Percentiles rank a stretch among this genome's conserved stretches.
These are phyloP conservation scores for Mycena floridula DNA, from an alignment of 768 basidiomycete genomes.

Conservation along the genomic window DNA sequence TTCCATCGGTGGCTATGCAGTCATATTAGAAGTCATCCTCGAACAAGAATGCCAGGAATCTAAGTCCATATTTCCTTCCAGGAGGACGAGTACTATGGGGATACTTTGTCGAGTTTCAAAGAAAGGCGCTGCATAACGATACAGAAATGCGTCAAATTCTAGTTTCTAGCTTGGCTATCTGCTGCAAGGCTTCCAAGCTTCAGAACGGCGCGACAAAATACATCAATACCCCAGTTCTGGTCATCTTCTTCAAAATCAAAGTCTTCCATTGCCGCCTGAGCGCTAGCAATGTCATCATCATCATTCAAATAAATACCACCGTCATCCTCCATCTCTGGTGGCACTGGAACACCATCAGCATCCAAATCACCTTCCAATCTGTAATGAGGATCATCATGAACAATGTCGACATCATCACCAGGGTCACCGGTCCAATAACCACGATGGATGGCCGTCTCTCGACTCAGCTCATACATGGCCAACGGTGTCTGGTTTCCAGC, in stretches of 20 bases:
- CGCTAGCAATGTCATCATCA: conserved; percentile 11
- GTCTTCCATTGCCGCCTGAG: conserved; percentile 2
- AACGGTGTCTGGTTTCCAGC: conserved; percentile 12
- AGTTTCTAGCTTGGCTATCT: no score
- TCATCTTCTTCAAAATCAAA: conserved; percentile 14
- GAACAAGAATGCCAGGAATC: no score
- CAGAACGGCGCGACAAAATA: conserved; percentile 10
- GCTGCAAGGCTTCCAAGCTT: no score
- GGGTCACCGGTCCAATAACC: conserved; percentile 20
- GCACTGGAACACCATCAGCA: background rate
- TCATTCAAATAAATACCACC: conserved; percentile 9
- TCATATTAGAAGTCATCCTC: no score
- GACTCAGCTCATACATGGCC: conserved; percentile 18
- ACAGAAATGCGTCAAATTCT: no score
- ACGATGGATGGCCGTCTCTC: conserved; percentile 13
- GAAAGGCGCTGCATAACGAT: no score
- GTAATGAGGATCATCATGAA: conserved; percentile 6
- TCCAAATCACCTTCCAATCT: conserved; percentile 6
- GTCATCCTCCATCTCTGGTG: conserved; percentile 4
- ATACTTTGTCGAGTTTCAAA: no score
- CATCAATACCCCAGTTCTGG: conserved; percentile 16
- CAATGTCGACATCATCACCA: conserved; percentile 11
- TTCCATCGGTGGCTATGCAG: no score
- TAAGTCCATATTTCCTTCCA: no score
- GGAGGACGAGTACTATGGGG: no score